Evolutionary conservation across 192 early-diverging fungal species (phyloP).

Genomic region (Backusella morwellensis): DNA sequence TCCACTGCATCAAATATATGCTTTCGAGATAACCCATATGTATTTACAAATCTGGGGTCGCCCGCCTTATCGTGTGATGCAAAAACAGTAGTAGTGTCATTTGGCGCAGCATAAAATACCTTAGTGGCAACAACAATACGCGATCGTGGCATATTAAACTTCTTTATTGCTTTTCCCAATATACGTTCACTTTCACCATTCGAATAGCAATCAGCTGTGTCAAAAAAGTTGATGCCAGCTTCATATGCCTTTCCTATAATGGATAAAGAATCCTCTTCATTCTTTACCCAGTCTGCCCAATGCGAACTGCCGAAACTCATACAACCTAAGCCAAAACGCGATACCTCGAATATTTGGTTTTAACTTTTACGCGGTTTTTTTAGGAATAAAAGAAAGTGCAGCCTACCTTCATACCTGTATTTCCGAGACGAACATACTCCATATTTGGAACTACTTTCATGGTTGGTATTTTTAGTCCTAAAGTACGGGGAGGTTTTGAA

Average conservation of each 20-base stretch:
- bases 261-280: conserved; percentile 35
- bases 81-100: conserved; percentile 4
- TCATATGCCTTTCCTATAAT: conserved; percentile 37
- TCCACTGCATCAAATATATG: conserved; percentile 34
- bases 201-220: conserved; percentile 24
- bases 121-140: conserved; percentile 39
- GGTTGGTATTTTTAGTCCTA: background rate
- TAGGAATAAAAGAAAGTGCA: background rate
- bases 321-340: conserved; percentile 40
- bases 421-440: conserved; percentile 11
- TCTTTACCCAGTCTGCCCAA: conserved; percentile 43
- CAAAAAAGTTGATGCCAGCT: conserved; percentile 35
- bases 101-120: conserved; percentile 21
- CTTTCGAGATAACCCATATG: conserved; percentile 28
- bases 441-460: background rate
- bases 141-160: conserved; percentile 34
- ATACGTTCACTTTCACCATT: conserved; percentile 32
- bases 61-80: background rate
- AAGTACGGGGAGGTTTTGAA: background rate
- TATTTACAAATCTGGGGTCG: conserved; percentile 13
- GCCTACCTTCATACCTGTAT: conserved; percentile 2
- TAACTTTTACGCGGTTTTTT: background rate
- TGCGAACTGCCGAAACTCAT: conserved; percentile 37
- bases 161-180: conserved; percentile 33
- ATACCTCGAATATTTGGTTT: conserved; percentile 14